Evolutionary conservation across 495 filamentous ascomycete species (phyloP).

Genomic region (Aspergillus nidulans): DNA sequence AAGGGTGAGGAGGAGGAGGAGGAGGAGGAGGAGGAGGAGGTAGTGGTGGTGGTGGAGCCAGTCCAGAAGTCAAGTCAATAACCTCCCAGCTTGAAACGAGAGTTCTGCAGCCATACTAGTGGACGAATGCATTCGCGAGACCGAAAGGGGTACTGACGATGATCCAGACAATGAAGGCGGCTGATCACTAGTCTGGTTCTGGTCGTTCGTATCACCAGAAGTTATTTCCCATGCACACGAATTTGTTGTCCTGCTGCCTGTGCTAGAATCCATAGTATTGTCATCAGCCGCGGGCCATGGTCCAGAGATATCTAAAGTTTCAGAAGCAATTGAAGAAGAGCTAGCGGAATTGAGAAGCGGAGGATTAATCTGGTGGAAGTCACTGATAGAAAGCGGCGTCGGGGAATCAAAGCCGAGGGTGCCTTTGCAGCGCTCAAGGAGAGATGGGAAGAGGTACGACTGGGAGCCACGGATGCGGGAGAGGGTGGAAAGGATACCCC

Average conservation of each 20-base stretch:
- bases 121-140: slow-evolving; percentile 3
- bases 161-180: neutral
- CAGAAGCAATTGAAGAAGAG: neutral
- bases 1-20: neutral
- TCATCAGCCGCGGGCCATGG: slow-evolving; percentile 1
- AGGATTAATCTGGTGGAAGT: slow-evolving; percentile 22
- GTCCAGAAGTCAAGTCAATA: slow-evolving; percentile 3
- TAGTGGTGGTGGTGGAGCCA: too few relatives aligned
- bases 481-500: slow-evolving; percentile 40
- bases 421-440: slow-evolving; percentile 34
- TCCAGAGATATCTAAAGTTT: neutral
- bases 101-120: slow-evolving; percentile 6
- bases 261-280: neutral
- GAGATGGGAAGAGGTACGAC: slow-evolving; percentile 37
- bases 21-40: neutral
- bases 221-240: slow-evolving; percentile 6
- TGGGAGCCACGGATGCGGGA: slow-evolving; percentile 42
- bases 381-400: slow-evolving; percentile 24
- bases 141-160: neutral
- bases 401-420: slow-evolving; percentile 31
- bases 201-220: neutral
- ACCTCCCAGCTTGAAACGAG: neutral
- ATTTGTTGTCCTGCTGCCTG: neutral
- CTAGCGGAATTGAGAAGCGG: slow-evolving; percentile 6
- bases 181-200: slow-evolving; percentile 2